Evolutionary conservation across 768 basidiomycete genomes (phyloP), one percentile per base, ranked within the genome.

Genomic region (Xerocomellus amylosporus): DNA sequence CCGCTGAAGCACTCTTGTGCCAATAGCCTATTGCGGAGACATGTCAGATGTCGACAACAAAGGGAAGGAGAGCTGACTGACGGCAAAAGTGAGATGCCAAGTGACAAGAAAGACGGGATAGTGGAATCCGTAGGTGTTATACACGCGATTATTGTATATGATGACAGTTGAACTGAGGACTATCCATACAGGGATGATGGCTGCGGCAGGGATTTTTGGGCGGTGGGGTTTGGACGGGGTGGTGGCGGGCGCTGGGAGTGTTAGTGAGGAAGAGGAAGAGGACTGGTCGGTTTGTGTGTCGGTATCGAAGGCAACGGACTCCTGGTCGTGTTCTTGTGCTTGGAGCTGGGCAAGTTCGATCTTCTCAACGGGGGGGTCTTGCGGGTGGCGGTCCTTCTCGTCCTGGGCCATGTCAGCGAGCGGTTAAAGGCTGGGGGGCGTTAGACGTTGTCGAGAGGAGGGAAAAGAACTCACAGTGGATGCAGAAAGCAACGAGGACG

Each of bases 41-140:
- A 20, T 14, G 46, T 60, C 28, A 64, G 56, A 24, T 9, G 12
- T 19, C 1, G 14, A 36, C 6, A 44, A 49, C 13, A 46, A 51
- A 41, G 49, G n/a, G 15, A 37, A 53, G 49, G 26, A 46, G 19
- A 33, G 14, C 14, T 41, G 12, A 73, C 78, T 70, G 67, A 81
- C 83, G 49, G 87, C 86, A 59, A 91, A 84, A 28, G 79, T 75
- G 28, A 87, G 72, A 70, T 93, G 93, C 81, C 81, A 95, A 39
- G 93, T 95, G 51, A 94, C 93, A 43, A 93, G 81, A 73, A 95
- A 96, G 59, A 97, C 93, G 28, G 95, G 95, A 76, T 77, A 97
- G 65, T 84, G 83, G 78, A 97, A 97, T 56, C 85, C 72, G 65
- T 89, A 83, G 42, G 80, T 81, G 73, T 89, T 90, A 79, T 90